Evolutionary conservation across 2,329 filamentous ascomycete species (phyloP).

Genomic region (Pseudonectria buxi): DNA sequence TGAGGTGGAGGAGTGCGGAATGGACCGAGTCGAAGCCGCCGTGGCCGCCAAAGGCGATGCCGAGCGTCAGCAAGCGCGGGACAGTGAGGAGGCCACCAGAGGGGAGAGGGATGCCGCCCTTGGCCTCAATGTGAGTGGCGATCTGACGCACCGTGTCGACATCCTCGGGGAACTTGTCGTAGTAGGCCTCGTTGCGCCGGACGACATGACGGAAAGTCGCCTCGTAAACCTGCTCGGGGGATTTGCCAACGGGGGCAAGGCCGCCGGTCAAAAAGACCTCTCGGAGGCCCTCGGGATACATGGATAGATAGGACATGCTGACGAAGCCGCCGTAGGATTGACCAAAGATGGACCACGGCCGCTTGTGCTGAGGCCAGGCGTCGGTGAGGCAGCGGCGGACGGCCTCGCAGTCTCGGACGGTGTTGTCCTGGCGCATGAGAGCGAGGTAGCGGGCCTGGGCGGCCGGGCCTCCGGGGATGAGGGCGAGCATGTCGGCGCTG

Average conservation of each 20-base stretch:
- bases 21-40: conserved; percentile 73
- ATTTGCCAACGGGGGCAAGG: conserved; percentile 66
- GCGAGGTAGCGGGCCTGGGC: conserved; percentile 76
- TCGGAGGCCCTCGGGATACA: conserved; percentile 67
- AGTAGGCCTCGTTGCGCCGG: conserved; percentile 72
- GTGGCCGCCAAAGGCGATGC: conserved; percentile 71
- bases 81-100: conserved; percentile 68
- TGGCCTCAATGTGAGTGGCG: conserved; percentile 54
- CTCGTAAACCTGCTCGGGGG: conserved; percentile 68
- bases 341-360: conserved; percentile 79
- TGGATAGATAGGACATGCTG: conserved; percentile 73
- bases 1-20: conserved; percentile 61
- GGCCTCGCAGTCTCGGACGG: conserved; percentile 83
- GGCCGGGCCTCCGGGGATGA: conserved; percentile 48
- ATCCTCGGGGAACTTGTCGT: conserved; percentile 80
- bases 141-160: conserved; percentile 60
- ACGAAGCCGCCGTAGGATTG: conserved; percentile 93
- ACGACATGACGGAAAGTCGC: conserved; percentile 63
- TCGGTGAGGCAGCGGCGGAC: conserved; percentile 68
- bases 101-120: conserved; percentile 56
- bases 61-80: conserved; percentile 68
- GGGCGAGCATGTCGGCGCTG: conserved; percentile 61
- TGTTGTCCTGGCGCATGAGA: conserved; percentile 81
- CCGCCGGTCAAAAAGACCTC: conserved; percentile 85
- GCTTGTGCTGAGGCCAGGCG: conserved; percentile 60